Percentiles rank a stretch among this genome's conserved stretches.
Evolutionary conservation across 306 rosid species (phyloP).

Genomic region (Dalbergia cochinchinensis): DNA sequence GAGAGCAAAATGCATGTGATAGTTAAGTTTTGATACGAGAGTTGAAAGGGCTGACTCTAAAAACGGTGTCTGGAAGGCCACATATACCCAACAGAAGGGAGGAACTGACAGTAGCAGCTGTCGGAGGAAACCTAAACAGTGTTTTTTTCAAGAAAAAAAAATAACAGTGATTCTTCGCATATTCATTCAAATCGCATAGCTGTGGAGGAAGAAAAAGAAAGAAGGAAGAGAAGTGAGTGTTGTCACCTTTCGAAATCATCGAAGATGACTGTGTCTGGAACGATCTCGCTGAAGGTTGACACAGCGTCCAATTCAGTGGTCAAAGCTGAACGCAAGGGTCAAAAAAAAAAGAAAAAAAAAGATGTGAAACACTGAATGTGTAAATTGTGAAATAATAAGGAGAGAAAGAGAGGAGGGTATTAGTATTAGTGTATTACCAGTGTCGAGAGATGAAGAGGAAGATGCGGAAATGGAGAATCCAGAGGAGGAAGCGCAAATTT

Average conservation of each 20-base stretch:
- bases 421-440: constrained; percentile 61
- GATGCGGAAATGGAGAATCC: neutral
- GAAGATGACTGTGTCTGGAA: constrained; percentile 95
- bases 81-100: constrained; percentile 95
- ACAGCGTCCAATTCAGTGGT: constrained; percentile 84
- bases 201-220: neutral
- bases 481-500: constrained; percentile 66
- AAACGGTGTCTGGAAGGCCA: constrained; percentile 92
- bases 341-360: neutral
- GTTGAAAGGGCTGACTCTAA: constrained; percentile 63
- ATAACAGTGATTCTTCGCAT: neutral
- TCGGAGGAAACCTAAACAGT: constrained; percentile 84
- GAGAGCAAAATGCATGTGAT: constrained; percentile 7
- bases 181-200: neutral
- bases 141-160: neutral
- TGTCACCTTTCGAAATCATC: constrained; percentile 85
- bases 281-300: constrained; percentile 91
- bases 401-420: neutral
- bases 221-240: neutral
- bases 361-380: neutral
- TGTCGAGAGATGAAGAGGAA: constrained; percentile 65
- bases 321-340: constrained; percentile 48
- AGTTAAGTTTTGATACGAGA: neutral
- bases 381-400: constrained; percentile 1
- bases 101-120: constrained; percentile 97